Evolutionary conservation across 441 rosid genomes (phyloP), one percentile per base, ranked within the genome.

Genomic region (Pelargonium fulgidum): DNA sequence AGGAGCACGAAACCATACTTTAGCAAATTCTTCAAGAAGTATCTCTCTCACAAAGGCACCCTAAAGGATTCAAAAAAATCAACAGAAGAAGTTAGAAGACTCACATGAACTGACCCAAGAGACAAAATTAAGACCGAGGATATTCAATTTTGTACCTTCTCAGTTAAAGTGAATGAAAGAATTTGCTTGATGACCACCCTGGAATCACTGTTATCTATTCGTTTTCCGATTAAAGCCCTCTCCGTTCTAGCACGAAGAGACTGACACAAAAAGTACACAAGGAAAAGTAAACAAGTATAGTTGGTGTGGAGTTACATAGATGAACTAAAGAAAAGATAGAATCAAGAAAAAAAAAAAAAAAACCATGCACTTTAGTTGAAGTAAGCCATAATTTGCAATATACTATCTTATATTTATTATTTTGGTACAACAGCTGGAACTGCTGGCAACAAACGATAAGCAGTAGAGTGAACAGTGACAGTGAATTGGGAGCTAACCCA

Each of bases 11-110:
- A 75, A 65, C 3, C 78, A 63, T 75, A 91, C 98, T 96, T 93
- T 93, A 9, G 96, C 88, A 56, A 91, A 78, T 80, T 93, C 98
- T 78, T 79, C 85, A 83, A 93, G 84, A 75, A 93, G 81, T 73
- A 93, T 87, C 77, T 93, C 97, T 85, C 96, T 88, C 73, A 91
- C 88, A 76, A 89, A 88, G 45, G 89, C 76, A 68, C 97, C 98
- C 98, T 93, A 85, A 72, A 83, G 78, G 13, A 63, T 69, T 56
- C 67, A 45, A 48, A 75, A 66, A 50, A 42, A 62, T 22, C 16
- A 50, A 19, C 20, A 0, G 24, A 29, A 13, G 14, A 75, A 36
- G 47, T 70, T 66, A 62, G 7, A 44, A 13, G 36, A 11, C 19
- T 24, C n/a, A 20, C 29, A 68, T 39, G 33, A 26, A 3, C 14